These are phyloP conservation scores for Trichoderma hamatum DNA, from an alignment of 2,329 filamentous ascomycete species.

Conservation along the genomic window DNA sequence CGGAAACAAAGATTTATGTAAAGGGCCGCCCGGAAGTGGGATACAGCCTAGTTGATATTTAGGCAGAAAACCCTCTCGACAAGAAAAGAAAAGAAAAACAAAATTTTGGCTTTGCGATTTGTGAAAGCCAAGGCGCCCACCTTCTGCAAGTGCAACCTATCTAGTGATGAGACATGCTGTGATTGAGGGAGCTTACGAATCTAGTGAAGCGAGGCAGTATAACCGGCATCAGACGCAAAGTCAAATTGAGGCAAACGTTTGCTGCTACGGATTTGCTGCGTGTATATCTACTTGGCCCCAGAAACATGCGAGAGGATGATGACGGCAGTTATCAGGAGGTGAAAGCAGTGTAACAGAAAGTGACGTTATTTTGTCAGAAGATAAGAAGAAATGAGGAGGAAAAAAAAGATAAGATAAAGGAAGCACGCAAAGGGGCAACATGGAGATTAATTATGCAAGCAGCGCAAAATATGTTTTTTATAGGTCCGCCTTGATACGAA, in stretches of 20 bases:
- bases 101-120: constrained; percentile 10
- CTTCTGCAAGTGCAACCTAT: constrained; percentile 11
- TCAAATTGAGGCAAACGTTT: constrained; percentile 16
- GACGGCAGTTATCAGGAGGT: background rate
- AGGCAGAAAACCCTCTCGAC: constrained; percentile 18
- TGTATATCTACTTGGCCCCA: constrained; percentile 15
- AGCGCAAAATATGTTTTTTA: background rate
- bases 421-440: background rate
- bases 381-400: background rate
- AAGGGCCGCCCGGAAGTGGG: constrained; percentile 8
- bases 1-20: constrained; percentile 2
- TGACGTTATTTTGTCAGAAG: background rate
- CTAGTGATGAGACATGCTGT: constrained; percentile 4
- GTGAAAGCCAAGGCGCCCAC: constrained; percentile 19
- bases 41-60: constrained; percentile 11
- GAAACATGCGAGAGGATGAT: constrained; percentile 4
- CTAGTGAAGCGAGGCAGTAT: constrained; percentile 28
- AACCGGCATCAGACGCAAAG: constrained; percentile 26
- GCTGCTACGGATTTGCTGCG: background rate
- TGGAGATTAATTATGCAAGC: background rate
- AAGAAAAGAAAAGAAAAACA: background rate
- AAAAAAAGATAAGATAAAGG: background rate
- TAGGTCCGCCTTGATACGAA: constrained; percentile 3
- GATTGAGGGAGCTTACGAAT: constrained; percentile 1
- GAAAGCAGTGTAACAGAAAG: background rate